Base-by-base conservation (phyloP, 169 alveolate genomes). In the Besnoitia besnoiti region DNA sequence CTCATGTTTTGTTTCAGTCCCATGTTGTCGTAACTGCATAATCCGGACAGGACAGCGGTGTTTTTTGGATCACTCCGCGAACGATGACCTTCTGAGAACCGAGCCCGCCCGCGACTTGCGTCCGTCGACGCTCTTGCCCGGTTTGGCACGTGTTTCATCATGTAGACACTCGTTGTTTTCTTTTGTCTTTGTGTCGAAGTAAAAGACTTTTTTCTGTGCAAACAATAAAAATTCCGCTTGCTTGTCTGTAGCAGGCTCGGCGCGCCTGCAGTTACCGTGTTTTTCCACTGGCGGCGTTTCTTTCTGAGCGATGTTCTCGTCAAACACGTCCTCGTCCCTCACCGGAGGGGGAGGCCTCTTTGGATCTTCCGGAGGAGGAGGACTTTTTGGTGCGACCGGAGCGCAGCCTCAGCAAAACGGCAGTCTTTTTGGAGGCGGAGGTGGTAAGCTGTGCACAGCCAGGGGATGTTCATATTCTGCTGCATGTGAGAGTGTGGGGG, bases 391-490 rank as follows among this genome's bases (percentile, higher is more conserved):
- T 10, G 87, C 59, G 59, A 37, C 61, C 19, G 59, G 59, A 8
- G n/a, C 82, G 50, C 87, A 77, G 59, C 87, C 7, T 1, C 87
- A 77, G 33, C 87, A 77, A 35, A n/a, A 55, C 87, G 87, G 87
- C 87, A 42, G 87, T 35, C 87, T 77, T 30, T 77, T 77, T 27
- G 87, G 87, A 19, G 55, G 87, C 33, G 30, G 50, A 55, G 27
- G 67, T n/a, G 67, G 67, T 55, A 55, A 5, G 67, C 67, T 3
- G 67, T n/a, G n/a, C n/a, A n/a, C n/a, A n/a, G n/a, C n/a, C n/a
- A n/a, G n/a, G n/a, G n/a, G n/a, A n/a, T n/a, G n/a, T n/a, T n/a
- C n/a, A n/a, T n/a, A n/a, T n/a, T n/a, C n/a, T n/a, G n/a, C n/a
- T n/a, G n/a, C n/a, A n/a, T n/a, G n/a, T n/a, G n/a, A n/a, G n/a